These are phyloP conservation scores for Carallia pectinifolia DNA, from an alignment of 345 rosid species.

Conservation along the genomic window DNA sequence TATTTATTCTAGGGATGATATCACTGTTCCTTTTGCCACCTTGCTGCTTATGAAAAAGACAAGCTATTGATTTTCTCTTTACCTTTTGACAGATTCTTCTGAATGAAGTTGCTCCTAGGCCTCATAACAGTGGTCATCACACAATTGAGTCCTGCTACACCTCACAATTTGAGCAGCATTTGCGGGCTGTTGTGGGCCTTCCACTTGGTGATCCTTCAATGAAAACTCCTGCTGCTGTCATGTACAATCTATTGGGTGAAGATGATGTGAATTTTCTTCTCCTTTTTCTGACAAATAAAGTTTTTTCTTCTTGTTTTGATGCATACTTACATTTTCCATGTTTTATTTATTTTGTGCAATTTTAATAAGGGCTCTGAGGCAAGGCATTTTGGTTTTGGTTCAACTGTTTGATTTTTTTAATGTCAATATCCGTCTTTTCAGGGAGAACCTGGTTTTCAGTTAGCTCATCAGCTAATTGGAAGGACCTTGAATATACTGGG, in stretches of 20 bases:
- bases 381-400: background rate
- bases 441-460: conserved; percentile 78
- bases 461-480: conserved; percentile 61
- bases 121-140: conserved; percentile 98
- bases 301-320: background rate
- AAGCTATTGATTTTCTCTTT: conserved; percentile 3
- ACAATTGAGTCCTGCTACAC: conserved; percentile 94
- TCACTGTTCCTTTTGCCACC: conserved; percentile 3
- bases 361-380: background rate
- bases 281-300: background rate
- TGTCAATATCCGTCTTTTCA: conserved; percentile 27
- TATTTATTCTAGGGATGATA: background rate
- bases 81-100: conserved; percentile 55
- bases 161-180: conserved; percentile 90
- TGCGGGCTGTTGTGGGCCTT: conserved; percentile 87
- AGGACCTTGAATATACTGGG: conserved; percentile 69
- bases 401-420: background rate
- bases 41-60: conserved; percentile 1
- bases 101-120: conserved; percentile 98
- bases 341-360: background rate
- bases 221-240: conserved; percentile 87
- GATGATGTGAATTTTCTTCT: conserved; percentile 53
- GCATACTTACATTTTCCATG: background rate
- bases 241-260: conserved; percentile 93
- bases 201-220: conserved; percentile 97